phyloP scores from a whole-genome alignment of 768 basidiomycete genomes.

The Pleurotus citrinopileatus region DNA sequence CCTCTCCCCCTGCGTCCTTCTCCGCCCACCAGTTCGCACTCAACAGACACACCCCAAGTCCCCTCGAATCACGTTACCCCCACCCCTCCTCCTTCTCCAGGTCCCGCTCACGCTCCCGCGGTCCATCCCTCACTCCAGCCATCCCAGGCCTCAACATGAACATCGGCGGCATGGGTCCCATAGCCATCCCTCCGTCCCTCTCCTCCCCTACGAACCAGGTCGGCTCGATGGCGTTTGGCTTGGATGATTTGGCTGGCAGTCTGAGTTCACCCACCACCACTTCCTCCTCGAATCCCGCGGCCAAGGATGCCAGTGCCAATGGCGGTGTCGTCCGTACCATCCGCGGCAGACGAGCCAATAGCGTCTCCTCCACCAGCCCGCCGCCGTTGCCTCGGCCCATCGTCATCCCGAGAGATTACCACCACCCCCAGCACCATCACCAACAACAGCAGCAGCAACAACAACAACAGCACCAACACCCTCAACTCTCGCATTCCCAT shows the following conservation, averaged over 20 bases:
- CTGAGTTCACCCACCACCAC: too few relatives aligned
- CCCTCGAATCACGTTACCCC: slow-evolving; percentile 15
- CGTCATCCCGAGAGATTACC: not conserved
- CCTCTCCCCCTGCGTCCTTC: too few relatives aligned
- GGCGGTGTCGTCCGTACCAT: not conserved
- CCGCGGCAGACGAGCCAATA: not conserved
- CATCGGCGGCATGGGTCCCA: slow-evolving; percentile 1
- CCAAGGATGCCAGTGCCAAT: not conserved
- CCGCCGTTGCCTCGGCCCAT: not conserved
- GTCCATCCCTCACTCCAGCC: slow-evolving; percentile 8
- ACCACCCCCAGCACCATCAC: not conserved
- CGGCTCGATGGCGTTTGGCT: not conserved
- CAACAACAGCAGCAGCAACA: slow-evolving; percentile 55
- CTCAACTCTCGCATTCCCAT: slow-evolving; percentile 9
- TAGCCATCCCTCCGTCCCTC: not conserved
- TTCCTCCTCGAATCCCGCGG: too few relatives aligned
- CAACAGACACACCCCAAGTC: slow-evolving; percentile 41
- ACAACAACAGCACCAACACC: slow-evolving; percentile 49
- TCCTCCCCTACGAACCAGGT: not conserved
- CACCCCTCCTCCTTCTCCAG: slow-evolving; percentile 17
- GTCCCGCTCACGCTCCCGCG: slow-evolving; percentile 24
- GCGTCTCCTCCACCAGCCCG: not conserved
- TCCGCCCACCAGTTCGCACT: slow-evolving; percentile 5
- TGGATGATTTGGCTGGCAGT: not conserved
- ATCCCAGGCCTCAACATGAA: slow-evolving; percentile 7